These are phyloP conservation scores for Cladorrhinum sp. DNA, from an alignment of 2,329 filamentous ascomycete genomes.

Conservation along the genomic window DNA sequence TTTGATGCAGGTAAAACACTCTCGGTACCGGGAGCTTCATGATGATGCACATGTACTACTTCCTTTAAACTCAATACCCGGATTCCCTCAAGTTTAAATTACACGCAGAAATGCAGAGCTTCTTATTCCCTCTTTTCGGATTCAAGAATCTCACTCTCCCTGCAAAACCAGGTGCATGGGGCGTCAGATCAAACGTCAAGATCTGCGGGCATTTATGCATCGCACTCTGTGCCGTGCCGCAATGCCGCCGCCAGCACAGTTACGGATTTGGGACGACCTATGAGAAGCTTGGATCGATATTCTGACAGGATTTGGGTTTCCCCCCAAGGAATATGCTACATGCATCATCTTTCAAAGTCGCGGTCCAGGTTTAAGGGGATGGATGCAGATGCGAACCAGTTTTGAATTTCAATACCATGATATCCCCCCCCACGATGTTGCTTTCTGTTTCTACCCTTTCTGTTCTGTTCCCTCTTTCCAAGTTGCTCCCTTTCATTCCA, in stretches of 20 bases:
- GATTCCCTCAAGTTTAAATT: not conserved
- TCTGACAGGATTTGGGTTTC: not conserved
- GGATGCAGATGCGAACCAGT: not conserved
- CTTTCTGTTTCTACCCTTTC: not conserved
- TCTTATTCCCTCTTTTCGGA: not conserved
- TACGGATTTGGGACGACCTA: not conserved
- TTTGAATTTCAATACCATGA: not conserved
- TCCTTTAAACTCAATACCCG: not conserved
- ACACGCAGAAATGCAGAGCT: too few relatives aligned
- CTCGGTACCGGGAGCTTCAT: constrained; percentile 2
- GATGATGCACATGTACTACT: not conserved
- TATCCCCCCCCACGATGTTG: not conserved
- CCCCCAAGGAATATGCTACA: not conserved
- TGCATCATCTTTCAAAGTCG: constrained; percentile 4
- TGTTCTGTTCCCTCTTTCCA: too few relatives aligned
- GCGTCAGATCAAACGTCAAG: constrained; percentile 3
- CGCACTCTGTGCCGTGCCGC: constrained; percentile 1
- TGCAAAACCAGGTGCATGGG: constrained; percentile 1
- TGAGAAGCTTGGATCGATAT: constrained; percentile 1
- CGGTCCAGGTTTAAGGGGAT: not conserved
- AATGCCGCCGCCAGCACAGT: not conserved
- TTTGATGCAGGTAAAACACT: too few relatives aligned
- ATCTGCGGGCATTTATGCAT: constrained; percentile 8
- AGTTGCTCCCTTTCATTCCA: not conserved
- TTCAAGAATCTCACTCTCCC: not conserved